Percentiles rank a stretch among this genome's conserved stretches.
These are phyloP conservation scores for Acacia confusa DNA, from an alignment of 306 rosid species.

Conservation along the genomic window DNA sequence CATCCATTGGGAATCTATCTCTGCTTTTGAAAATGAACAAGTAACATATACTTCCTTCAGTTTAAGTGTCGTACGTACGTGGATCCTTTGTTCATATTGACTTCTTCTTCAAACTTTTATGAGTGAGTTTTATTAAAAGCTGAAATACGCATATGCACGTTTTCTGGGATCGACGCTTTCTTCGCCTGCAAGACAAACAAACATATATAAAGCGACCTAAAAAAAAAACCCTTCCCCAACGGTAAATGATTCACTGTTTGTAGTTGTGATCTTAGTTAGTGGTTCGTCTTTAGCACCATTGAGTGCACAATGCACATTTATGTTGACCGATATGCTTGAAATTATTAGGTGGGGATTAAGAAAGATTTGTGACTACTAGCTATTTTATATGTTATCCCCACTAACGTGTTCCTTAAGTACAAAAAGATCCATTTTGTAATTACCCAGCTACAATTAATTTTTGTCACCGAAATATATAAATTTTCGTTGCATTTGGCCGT, in stretches of 20 bases:
- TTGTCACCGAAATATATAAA: not conserved
- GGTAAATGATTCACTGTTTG: not conserved
- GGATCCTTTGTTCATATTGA: not conserved
- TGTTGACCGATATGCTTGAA: not conserved
- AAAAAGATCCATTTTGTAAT: not conserved
- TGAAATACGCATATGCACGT: not conserved
- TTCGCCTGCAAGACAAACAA: not conserved
- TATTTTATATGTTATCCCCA: not conserved
- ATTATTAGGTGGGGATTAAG: slow-evolving; percentile 20
- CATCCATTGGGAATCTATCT: not conserved
- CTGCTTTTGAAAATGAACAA: slow-evolving; percentile 5
- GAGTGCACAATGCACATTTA: not conserved
- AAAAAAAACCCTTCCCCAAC: not conserved
- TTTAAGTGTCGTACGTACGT: not conserved
- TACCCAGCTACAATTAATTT: not conserved
- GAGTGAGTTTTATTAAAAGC: not conserved
- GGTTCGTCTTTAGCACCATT: not conserved
- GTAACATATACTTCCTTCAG: not conserved
- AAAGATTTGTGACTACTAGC: not conserved
- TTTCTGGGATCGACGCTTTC: not conserved
- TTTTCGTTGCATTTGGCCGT: not conserved
- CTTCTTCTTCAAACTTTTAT: not conserved
- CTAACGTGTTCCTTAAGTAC: not conserved
- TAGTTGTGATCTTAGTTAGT: not conserved
- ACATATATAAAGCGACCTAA: not conserved